Evolutionary conservation across 345 rosid genomes (phyloP), one percentile per base, ranked within the genome.

Genomic region (Gossypium bickii): DNA sequence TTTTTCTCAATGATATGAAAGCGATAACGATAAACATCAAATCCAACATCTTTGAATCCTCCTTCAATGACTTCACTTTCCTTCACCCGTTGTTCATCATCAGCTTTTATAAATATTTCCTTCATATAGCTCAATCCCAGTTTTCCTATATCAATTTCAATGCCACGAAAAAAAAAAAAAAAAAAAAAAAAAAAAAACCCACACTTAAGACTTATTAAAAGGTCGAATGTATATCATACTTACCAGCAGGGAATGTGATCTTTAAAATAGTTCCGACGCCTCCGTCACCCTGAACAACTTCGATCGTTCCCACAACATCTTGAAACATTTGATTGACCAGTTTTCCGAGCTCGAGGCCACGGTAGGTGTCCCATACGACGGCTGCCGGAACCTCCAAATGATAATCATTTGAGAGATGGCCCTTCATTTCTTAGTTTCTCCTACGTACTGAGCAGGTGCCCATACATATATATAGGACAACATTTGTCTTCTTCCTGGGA

Each of bases 41-140:
- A 76, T 1, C 85, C 87, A 4, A 76, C 5, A 15, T 20, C 83
- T 52, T 38, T 78, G 63, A 17, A 11, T 1, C 79, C 85, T 49
- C 87, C 87, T 78, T 81, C 83, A 4, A 80, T 67, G 0, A n/a
- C 7, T 67, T 81, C 84, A 4, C 81, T 60, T 72, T 76, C 84
- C 69, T 84, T 84, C 52, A 82, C 63, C 0, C 83, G 80, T 11
- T 56, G 76, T 7, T 82, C 82, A 17, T 84, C 82, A 34, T 84
- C 85, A 67, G 73, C 43, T 58, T 45, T 62, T 47, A 53, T 74
- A 38, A 78, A 75, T 17, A 45, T 57, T 78, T 84, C 87, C 64
- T 70, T 84, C 76, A 76, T 12, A 58, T 80, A 78, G 1, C 83
- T 77, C 13, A 4, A 24, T 25, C 84, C 84, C 18, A 81, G 79